These are phyloP conservation scores for Pestalotiopsis sp. DNA, from an alignment of 2,329 filamentous ascomycete species.

Conservation along the genomic window DNA sequence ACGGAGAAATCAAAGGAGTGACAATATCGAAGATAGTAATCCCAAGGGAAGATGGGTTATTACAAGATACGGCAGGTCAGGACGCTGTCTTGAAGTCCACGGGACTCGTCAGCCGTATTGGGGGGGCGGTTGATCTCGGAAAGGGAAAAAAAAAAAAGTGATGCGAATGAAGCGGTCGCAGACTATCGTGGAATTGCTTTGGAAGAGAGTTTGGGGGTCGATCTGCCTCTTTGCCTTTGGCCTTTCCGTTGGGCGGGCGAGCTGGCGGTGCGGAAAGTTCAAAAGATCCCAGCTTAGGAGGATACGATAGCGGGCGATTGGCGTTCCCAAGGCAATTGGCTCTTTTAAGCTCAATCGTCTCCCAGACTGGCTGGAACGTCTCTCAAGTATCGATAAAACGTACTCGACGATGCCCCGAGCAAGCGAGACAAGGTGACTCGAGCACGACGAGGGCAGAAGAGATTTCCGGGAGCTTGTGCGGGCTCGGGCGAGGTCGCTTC, in stretches of 20 bases:
- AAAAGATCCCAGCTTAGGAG: neutral
- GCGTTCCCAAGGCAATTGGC: conserved; percentile 1
- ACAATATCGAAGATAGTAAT: conserved; percentile 19
- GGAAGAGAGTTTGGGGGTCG: conserved; percentile 7
- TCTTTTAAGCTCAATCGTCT: conserved; percentile 5
- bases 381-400: neutral
- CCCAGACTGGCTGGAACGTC: neutral
- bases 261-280: neutral
- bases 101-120: conserved; percentile 10
- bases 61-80: conserved; percentile 17
- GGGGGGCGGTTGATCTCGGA: conserved; percentile 8
- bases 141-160: neutral
- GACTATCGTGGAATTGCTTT: neutral
- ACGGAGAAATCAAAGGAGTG: conserved; percentile 16
- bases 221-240: neutral
- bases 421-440: neutral
- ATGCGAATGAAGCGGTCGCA: conserved; percentile 1
- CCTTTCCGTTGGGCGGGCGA: neutral
- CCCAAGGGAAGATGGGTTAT: conserved; percentile 14
- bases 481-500: conserved; percentile 1
- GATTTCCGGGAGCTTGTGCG: conserved; percentile 16
- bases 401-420: neutral
- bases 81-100: conserved; percentile 17
- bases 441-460: conserved; percentile 12
- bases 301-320: conserved; percentile 1